These are phyloP conservation scores for Penicillium sp. DNA, from an alignment of 2,329 filamentous ascomycete genomes.

Conservation along the genomic window DNA sequence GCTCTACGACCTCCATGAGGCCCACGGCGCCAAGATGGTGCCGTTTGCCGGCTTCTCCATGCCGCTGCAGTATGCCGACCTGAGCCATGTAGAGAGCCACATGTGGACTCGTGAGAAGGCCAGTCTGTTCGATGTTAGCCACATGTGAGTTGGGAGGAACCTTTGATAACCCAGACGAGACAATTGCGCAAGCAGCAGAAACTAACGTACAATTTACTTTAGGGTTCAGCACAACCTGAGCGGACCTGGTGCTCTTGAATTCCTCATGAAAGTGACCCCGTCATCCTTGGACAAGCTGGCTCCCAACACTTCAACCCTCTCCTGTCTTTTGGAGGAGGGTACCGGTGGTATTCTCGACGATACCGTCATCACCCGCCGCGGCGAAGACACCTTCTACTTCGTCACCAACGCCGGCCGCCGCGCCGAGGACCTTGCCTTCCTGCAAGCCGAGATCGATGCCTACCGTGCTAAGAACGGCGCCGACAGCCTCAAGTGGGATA, in stretches of 20 bases:
- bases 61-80: conserved; percentile 83
- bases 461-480: conserved; percentile 60
- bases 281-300: conserved; percentile 68
- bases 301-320: conserved; percentile 75
- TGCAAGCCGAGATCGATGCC: conserved; percentile 69
- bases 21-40: conserved; percentile 87
- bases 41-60: conserved; percentile 93
- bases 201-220: conserved; percentile 10
- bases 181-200: conserved; percentile 3
- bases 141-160: conserved; percentile 72
- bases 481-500: conserved; percentile 67
- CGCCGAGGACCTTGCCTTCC: conserved; percentile 82
- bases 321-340: conserved; percentile 75
- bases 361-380: conserved; percentile 83
- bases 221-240: conserved; percentile 81
- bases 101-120: conserved; percentile 85
- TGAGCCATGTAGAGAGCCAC: conserved; percentile 82
- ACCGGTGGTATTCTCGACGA: conserved; percentile 95
- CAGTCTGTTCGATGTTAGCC: conserved; percentile 92
- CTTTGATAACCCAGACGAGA: not conserved
- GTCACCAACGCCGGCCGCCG: conserved; percentile 94
- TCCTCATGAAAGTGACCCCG: conserved; percentile 84
- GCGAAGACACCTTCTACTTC: conserved; percentile 78
- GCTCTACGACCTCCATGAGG: conserved; percentile 77
- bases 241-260: conserved; percentile 77